A percentile compares a stretch with the other conserved stretches of the same genome.
Conservation (phyloP, 2,329 filamentous ascomycete genomes). For the Pseudopyricularia javanii region DNA sequence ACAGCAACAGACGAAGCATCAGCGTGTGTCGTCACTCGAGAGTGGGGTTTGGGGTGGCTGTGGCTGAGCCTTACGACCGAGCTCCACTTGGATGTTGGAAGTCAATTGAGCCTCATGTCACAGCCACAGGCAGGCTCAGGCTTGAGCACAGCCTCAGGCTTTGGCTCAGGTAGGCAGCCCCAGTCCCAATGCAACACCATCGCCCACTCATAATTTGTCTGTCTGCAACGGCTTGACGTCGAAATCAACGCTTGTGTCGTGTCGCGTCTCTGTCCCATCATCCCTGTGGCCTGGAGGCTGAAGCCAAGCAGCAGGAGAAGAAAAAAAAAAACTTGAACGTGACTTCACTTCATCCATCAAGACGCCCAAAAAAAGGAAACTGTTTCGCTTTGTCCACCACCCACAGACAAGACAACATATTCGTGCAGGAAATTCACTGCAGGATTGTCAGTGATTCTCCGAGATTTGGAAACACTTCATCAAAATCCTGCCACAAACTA, state of each 20-base stretch:
- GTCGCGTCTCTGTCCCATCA: not conserved
- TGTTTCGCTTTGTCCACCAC: not conserved
- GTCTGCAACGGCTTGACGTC: too few species aligned
- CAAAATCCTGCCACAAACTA: not conserved
- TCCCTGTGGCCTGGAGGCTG: not conserved
- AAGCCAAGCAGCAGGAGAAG: too few species aligned
- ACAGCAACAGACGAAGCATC: not conserved
- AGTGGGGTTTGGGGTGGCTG: not conserved
- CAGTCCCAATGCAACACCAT: too few species aligned
- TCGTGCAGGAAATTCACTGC: too few species aligned
- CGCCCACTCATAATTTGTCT: too few species aligned
- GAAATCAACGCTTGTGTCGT: too few species aligned
- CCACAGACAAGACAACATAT: not conserved
- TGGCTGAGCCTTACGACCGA: not conserved
- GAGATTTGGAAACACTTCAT: not conserved
- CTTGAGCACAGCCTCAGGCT: too few species aligned
- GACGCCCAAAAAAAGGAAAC: too few species aligned
- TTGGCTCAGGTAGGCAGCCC: too few species aligned
- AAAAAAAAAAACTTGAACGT: conserved; percentile 3
- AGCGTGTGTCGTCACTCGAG: not conserved
- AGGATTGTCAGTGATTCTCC: too few species aligned
- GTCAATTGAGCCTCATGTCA: not conserved
- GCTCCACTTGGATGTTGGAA: too few species aligned
- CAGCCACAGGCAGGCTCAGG: not conserved
- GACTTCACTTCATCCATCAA: not conserved